Evolutionary conservation across 2,329 filamentous ascomycete species (phyloP).

Genomic region (Epicoccum nigrum): DNA sequence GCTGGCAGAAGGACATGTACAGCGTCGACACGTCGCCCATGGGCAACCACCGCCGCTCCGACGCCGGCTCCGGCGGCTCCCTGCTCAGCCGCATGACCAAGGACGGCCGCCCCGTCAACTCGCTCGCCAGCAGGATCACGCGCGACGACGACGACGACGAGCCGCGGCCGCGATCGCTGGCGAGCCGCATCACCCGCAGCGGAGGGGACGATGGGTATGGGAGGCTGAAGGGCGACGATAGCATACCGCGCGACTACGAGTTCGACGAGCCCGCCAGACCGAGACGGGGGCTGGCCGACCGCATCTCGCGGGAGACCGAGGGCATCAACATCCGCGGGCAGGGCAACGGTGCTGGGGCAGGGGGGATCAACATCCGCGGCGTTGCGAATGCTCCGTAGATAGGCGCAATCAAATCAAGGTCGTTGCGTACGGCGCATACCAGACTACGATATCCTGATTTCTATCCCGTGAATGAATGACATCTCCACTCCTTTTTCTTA

Average conservation of each 20-base stretch:
- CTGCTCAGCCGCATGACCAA: constrained; percentile 45
- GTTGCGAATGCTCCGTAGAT: constrained; percentile 40
- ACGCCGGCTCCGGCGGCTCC: constrained; percentile 34
- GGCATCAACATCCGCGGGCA: constrained; percentile 45
- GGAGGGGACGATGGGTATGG: constrained; percentile 32
- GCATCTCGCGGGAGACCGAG: constrained; percentile 20
- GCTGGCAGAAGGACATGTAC: constrained; percentile 37
- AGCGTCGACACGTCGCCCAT: constrained; percentile 47
- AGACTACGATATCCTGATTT: too few relatives aligned
- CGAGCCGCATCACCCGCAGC: constrained; percentile 39
- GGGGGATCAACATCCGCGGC: constrained; percentile 41
- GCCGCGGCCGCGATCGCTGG: constrained; percentile 28
- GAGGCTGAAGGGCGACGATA: constrained; percentile 40
- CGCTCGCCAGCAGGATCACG: constrained; percentile 40
- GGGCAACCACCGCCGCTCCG: constrained; percentile 53
- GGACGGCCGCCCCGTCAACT: constrained; percentile 39
- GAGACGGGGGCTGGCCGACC: constrained; percentile 24
- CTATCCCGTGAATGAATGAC: too few relatives aligned
- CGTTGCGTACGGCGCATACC: too few relatives aligned
- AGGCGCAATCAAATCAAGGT: too few relatives aligned
- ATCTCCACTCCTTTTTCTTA: too few relatives aligned
- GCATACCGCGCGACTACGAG: constrained; percentile 31
- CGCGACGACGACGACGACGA: constrained; percentile 27
- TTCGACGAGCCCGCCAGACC: constrained; percentile 34
- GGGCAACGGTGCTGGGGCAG: constrained; percentile 17